These are phyloP conservation scores for Pharnaceum exiguum DNA, from an alignment of 148 eudicot genomes.

Conservation along the genomic window DNA sequence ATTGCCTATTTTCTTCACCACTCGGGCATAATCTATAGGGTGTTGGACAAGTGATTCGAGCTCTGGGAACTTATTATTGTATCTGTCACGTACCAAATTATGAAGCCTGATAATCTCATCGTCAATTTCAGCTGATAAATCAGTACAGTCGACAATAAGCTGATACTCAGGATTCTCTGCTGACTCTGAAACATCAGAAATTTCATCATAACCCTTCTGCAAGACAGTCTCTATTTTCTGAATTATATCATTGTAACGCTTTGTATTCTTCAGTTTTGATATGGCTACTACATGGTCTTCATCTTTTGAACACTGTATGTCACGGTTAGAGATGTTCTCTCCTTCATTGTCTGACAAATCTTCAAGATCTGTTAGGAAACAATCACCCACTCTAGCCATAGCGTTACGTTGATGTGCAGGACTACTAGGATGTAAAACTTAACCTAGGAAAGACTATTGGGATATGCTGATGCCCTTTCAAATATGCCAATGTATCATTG, in stretches of 20 bases:
- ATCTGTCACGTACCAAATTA: constrained; percentile 71
- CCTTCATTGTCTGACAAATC: too few species aligned
- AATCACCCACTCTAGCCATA: too few species aligned
- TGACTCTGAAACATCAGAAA: constrained; percentile 31
- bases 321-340: too few species aligned
- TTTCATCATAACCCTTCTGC: constrained; percentile 65
- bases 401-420: too few species aligned
- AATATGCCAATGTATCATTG: too few species aligned
- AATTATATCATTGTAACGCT: constrained; percentile 61
- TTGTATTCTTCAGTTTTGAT: too few species aligned
- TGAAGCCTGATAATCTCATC: constrained; percentile 57
- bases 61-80: constrained; percentile 68
- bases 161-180: constrained; percentile 59
- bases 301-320: too few species aligned
- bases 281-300: too few species aligned
- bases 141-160: constrained; percentile 70
- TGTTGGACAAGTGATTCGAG: constrained; percentile 74
- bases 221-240: constrained; percentile 48
- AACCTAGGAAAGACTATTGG: too few species aligned
- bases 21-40: constrained; percentile 77
- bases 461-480: too few species aligned
- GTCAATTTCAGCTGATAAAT: constrained; percentile 69
- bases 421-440: too few species aligned
- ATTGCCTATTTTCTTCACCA: constrained; percentile 75
- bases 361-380: too few species aligned